These are phyloP conservation scores for Pestalotiopsis sp. DNA, from an alignment of 2,329 filamentous ascomycete species.

Conservation along the genomic window DNA sequence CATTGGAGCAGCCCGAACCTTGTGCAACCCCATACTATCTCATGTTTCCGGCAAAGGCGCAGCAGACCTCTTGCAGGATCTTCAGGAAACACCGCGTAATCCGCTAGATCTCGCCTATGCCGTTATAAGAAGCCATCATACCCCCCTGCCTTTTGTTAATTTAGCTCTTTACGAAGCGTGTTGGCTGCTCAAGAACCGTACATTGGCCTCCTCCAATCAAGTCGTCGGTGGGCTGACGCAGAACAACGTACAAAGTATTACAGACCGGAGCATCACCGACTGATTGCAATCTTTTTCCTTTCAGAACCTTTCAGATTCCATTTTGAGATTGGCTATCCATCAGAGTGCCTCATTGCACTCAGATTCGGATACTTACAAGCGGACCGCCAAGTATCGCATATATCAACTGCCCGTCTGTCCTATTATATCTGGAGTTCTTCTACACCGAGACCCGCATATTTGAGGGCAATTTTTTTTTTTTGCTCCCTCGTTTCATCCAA, in stretches of 20 bases:
- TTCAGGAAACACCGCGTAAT: neutral
- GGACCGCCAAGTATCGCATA: neutral
- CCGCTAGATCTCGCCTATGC: neutral
- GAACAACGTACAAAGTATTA: neutral
- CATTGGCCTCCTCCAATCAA: neutral
- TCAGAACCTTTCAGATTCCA: neutral
- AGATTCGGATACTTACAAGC: neutral
- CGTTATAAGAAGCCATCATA: conserved; percentile 11
- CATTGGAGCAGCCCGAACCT: conserved; percentile 3
- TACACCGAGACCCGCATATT: neutral
- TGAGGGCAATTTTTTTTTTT: neutral
- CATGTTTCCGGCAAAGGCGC: neutral
- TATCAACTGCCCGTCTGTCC: neutral
- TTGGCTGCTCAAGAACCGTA: neutral
- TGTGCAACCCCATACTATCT: conserved; percentile 3
- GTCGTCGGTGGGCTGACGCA: neutral
- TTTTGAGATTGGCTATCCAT: neutral
- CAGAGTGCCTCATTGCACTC: neutral
- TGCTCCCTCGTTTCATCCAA: neutral
- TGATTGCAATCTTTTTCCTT: neutral
- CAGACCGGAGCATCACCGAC: neutral
- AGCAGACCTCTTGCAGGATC: conserved; percentile 4
- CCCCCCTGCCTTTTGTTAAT: neutral
- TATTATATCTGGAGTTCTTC: neutral
- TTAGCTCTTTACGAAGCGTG: neutral